Base-by-base conservation (phyloP, 2,329 filamentous ascomycete genomes). In the Trichoderma atrobrunneum region DNA sequence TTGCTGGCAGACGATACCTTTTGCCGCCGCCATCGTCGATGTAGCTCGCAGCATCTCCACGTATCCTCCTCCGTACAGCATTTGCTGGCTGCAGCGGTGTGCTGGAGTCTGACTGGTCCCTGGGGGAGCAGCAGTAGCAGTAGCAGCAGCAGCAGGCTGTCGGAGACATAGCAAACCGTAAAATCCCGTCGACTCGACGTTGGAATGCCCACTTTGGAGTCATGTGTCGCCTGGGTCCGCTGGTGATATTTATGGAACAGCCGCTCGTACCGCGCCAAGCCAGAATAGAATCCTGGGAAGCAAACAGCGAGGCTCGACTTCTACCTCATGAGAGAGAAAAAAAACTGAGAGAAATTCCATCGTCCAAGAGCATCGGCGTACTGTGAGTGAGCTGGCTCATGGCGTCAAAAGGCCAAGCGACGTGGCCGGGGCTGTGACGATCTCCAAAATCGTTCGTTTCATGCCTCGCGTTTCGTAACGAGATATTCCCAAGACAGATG, bases 191-290 rank as follows among this genome's bases (percentile, higher is more conserved):
- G 57, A 34, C 57, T 71, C 43, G 57, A 54, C 14, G 59, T 32
- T 68, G 59, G 64, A 72, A 64, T 68, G 71, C 56, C 71, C 71
- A 72, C 71, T 63, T 39, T 62, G 26, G 36, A 54, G 74, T 75
- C 74, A 75, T 74, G 74, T 73, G 74, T 61, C 69, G 62, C 39
- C 54, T 65, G 51, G 61, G 34, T 71, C 69, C 54, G 62, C 61
- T 56, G 54, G 60, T 57, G 60, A 71, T 75, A 79, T 79, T 79
- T 80, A 77, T 79, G 77, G 78, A 77, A 79, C 75, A 80, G 76
- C 78, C 79, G 79, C 79, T 77, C 74, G 78, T 79, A 78, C 78
- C 79, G 79, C 78, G 76, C 63, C 70, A 71, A 66, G 70, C 18
- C 39, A 43, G 39, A 43, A n/a, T n/a, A n/a, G 34, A 34, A 36